Conservation (phyloP, 2,329 filamentous ascomycete species). For the Paracorniculantispora psalliotae region DNA sequence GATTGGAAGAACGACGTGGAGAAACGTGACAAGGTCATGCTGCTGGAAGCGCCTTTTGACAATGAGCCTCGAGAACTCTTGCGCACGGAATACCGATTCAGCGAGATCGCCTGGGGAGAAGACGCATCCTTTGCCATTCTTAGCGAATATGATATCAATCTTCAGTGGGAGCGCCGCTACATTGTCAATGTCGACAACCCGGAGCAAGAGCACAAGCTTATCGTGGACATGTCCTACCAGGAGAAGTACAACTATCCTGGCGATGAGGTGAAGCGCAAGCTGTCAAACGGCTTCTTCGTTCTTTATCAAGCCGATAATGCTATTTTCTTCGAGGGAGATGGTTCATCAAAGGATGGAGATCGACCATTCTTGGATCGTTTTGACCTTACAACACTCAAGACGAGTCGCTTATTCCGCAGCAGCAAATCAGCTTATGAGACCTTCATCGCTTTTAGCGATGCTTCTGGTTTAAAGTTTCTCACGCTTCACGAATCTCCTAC, state of each 20-base stretch:
- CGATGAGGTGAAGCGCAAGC: neutral
- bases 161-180: constrained; percentile 5
- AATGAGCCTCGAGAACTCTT: neutral
- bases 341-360: constrained; percentile 5
- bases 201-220: neutral
- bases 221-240: neutral
- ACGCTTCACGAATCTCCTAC: constrained; percentile 4
- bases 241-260: constrained; percentile 10
- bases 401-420: constrained; percentile 6
- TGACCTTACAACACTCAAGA: neutral
- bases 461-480: neutral
- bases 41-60: constrained; percentile 7
- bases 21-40: constrained; percentile 6
- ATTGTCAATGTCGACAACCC: constrained; percentile 9
- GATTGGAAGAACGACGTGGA: constrained; percentile 1
- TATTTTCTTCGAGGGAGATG: neutral
- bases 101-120: neutral
- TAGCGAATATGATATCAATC: neutral
- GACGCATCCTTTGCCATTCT: constrained; percentile 1
- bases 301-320: neutral
- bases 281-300: neutral
- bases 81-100: constrained; percentile 4
- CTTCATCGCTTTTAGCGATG: neutral
- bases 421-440: constrained; percentile 1
- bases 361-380: constrained; percentile 7